phyloP scores from a whole-genome alignment of 2,329 filamentous ascomycete species.

The Mariannaea elegans region DNA sequence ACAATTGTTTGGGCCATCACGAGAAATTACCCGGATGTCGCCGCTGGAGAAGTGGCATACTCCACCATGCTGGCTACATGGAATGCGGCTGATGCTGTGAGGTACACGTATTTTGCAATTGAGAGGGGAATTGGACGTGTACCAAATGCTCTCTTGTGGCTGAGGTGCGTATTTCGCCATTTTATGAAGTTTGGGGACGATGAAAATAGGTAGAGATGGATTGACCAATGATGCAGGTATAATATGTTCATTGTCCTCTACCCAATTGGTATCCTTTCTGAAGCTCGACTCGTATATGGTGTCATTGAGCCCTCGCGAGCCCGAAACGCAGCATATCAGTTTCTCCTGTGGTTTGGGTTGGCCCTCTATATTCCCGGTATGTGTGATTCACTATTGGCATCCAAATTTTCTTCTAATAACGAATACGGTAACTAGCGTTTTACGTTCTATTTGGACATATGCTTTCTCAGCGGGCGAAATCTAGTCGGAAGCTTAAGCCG shows the following conservation, averaged over 20 bases:
- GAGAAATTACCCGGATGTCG: constrained; percentile 32
- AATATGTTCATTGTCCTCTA: constrained; percentile 33
- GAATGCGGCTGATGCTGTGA: constrained; percentile 31
- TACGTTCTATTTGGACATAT: constrained; percentile 32
- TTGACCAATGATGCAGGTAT: constrained; percentile 16
- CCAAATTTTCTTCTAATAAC: not conserved
- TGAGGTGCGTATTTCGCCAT: constrained; percentile 27
- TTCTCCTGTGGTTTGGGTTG: constrained; percentile 31
- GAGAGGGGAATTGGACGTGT: constrained; percentile 23
- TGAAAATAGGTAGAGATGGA: not conserved
- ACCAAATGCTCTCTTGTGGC: constrained; percentile 19
- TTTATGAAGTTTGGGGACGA: too few relatives aligned
- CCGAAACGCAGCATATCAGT: constrained; percentile 28
- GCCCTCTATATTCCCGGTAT: constrained; percentile 26
- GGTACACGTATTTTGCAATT: constrained; percentile 32
- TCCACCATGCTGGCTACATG: constrained; percentile 32
- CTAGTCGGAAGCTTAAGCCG: too few relatives aligned
- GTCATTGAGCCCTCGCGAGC: constrained; percentile 29
- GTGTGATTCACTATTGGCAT: not conserved
- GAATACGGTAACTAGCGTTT: constrained; percentile 20
- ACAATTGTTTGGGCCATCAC: constrained; percentile 38
- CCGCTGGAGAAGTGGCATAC: constrained; percentile 23
- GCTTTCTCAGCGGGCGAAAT: constrained; percentile 32
- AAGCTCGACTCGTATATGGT: constrained; percentile 29
- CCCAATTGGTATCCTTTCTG: constrained; percentile 29